Evolutionary conservation across 2,329 filamentous ascomycete genomes (phyloP), one percentile per base, ranked within the genome.

Genomic region (Talaromyces sp.): DNA sequence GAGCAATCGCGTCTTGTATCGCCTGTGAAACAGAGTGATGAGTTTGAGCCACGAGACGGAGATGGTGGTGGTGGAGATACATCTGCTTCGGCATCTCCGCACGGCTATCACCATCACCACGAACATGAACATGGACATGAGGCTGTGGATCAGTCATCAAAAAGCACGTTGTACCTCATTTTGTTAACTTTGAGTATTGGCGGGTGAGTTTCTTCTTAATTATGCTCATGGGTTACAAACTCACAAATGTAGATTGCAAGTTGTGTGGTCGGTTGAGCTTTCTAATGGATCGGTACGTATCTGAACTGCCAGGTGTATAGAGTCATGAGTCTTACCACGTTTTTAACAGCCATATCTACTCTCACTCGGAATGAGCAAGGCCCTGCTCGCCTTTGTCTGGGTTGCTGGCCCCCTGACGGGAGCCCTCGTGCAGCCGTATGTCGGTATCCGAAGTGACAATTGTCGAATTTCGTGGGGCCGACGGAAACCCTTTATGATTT

Each of bases 211-310:
- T 68, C 12, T 30, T 14, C 4, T 51, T 12, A 30, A 27, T 3
- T 14, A n/a, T 14, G n/a, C 44, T 47, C 10, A 47, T 40, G 50
- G 31, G 23, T 27, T 42, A 23, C 23, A 23, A 23, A 23, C 23
- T 23, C 7, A 40, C 65, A 83, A 40, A n/a, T 40, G 36, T 40
- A 40, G 91, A 28, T 81, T 98, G 65, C 94, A 98, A 78, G 90
- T 98, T 68, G 92, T 94, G 31, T 98, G 94, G 94, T 93, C 93
- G 1, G 92, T 96, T 50, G 94, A 98, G 76, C 82, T 96, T 50
- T 96, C 92, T 59, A 94, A 96, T 79, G 93, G 93, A 68, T 96
- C 94, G 59, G 83, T 85, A 73, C 70, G 82, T 76, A 16, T 23
- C 4, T 23, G 40, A 56, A 27, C 14, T n/a, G 31, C 7, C 31